These are phyloP conservation scores for Wallacemonas collosoma DNA, from an alignment of 208 protist genomes.

Conservation along the genomic window DNA sequence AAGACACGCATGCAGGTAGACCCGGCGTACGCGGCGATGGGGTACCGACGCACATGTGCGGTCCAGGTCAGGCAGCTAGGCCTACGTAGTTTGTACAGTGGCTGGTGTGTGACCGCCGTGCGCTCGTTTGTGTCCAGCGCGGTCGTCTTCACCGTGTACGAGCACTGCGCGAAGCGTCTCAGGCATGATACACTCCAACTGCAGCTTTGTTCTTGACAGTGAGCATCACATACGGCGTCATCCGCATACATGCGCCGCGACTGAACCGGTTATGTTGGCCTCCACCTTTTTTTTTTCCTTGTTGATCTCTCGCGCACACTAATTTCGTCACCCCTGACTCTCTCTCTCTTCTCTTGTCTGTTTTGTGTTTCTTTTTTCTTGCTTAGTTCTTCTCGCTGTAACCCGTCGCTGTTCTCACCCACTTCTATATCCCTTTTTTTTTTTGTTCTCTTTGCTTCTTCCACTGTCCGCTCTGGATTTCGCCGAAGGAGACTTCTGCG, in stretches of 20 bases:
- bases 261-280: no score
- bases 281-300: constrained; percentile 6
- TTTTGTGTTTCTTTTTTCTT: constrained; percentile 14
- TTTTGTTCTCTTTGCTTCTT: background rate
- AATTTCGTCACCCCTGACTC: constrained; percentile 14
- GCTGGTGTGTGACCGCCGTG: constrained; percentile 57
- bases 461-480: no score
- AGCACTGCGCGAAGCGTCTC: constrained; percentile 14
- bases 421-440: background rate
- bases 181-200: background rate
- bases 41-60: constrained; percentile 27
- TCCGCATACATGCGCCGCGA: no score
- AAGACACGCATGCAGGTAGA: constrained; percentile 86
- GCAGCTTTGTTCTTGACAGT: background rate
- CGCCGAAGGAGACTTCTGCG: no score
- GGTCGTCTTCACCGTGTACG: constrained; percentile 55
- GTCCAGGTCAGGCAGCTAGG: constrained; percentile 23
- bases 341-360: constrained; percentile 15
- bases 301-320: background rate
- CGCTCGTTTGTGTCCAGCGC: constrained; percentile 65
- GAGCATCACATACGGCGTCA: no score
- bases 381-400: background rate
- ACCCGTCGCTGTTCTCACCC: background rate
- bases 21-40: constrained; percentile 13
- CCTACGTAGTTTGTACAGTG: constrained; percentile 58